Evolutionary conservation across 345 rosid species (phyloP), one percentile per base, ranked within the genome.

Genomic region (Pistacia vera): DNA sequence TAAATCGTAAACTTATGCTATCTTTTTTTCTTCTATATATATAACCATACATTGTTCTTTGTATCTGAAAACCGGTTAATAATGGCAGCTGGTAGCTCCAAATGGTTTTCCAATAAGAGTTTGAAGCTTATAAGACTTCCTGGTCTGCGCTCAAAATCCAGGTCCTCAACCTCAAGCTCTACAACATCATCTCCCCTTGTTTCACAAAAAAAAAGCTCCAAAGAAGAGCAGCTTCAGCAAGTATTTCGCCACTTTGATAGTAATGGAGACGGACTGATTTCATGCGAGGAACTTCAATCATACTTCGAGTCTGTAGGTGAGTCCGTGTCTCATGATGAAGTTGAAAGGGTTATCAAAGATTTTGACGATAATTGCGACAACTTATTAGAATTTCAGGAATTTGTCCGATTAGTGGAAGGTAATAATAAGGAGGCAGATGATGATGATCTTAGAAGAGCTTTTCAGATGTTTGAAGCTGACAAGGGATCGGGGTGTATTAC

Each of bases 291-390:
- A 63, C 72, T 84, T 4, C 46, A 64, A 4, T 71, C 78, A 0
- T 78, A 81, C 67, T 84, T 84, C 22, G 57, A 28, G 46, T 77
- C 78, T 14, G 12, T 74, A 22, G 87, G 77, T 0, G 87, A 84
- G 58, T 44, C 66, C 63, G 68, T 78, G 58, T 57, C 82, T 0
- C 36, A 0, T 2, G 81, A n/a, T 5, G 76, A 76, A 12, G 79
- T 68, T 36, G 63, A 8, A 14, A 48, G 22, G 44, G 81, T 66
- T 44, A 63, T 84, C 5, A 22, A 8, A 13, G 79, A 81, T 5
- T 74, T 81, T 18, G 82, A 76, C 48, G 16, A 61, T 30, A 67
- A 84, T 11, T 79, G 83, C 4, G 79, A 84, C 5, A 66, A 46
- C 7, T 44, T 70, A 20, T 35, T 81, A 33, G 81, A 76, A 22